Evolutionary conservation across 805 yeast genomes (phyloP).

Genomic region (Candida tibetensis): DNA sequence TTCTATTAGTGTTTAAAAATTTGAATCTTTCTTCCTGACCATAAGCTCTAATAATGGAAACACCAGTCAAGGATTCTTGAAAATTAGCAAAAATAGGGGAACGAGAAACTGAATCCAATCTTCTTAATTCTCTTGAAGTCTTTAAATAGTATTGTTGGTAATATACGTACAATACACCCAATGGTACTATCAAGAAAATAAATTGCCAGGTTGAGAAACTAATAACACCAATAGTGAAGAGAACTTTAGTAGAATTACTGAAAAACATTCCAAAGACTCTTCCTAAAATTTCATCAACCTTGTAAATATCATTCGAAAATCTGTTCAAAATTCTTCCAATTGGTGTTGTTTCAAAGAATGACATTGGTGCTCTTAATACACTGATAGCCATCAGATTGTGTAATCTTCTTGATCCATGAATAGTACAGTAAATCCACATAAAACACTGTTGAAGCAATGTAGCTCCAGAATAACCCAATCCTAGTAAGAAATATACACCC

Average conservation of each 20-base stretch:
- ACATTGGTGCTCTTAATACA: slow-evolving; percentile 89
- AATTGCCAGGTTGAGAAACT: slow-evolving; percentile 87
- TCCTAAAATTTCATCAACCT: slow-evolving; percentile 76
- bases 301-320: slow-evolving; percentile 87
- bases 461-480: slow-evolving; percentile 61
- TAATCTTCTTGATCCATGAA: slow-evolving; percentile 72
- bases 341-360: slow-evolving; percentile 94
- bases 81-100: slow-evolving; percentile 83
- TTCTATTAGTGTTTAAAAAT: slow-evolving; percentile 61
- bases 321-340: slow-evolving; percentile 89
- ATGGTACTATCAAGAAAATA: slow-evolving; percentile 67
- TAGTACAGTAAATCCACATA: slow-evolving; percentile 78
- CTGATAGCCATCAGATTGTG: slow-evolving; percentile 70
- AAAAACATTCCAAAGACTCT: slow-evolving; percentile 71
- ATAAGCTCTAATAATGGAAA: slow-evolving; percentile 72
- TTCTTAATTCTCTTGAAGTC: slow-evolving; percentile 77
- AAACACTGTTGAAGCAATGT: slow-evolving; percentile 64
- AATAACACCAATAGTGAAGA: slow-evolving; percentile 76
- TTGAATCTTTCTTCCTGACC: slow-evolving; percentile 61
- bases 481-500: slow-evolving; percentile 71
- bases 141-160: slow-evolving; percentile 75
- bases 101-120: slow-evolving; percentile 75
- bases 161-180: slow-evolving; percentile 59
- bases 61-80: slow-evolving; percentile 78
- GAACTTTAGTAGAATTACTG: slow-evolving; percentile 56